Evolutionary conservation across 345 rosid genomes (phyloP), one percentile per base, ranked within the genome.

Genomic region (Jatropha curcas): DNA sequence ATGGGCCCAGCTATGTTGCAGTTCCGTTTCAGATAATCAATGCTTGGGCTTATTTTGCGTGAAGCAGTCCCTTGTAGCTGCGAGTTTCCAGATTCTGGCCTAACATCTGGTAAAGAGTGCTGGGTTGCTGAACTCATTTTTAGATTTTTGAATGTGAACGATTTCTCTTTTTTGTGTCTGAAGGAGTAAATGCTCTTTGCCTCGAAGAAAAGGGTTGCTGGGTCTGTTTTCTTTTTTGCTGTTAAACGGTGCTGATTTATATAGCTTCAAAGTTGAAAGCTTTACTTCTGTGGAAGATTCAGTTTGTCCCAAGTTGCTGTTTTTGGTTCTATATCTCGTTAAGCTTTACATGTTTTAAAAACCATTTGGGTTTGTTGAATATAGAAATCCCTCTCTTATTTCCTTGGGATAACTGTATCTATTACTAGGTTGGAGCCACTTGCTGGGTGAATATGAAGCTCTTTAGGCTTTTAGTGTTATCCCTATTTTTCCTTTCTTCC

Each of bases 371-470:
- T 69, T 71, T 51, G 65, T 58, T 72, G 71, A 62, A 68, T 70
- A 71, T 45, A 53, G 66, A 58, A 35, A 35, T 51, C n/a, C 33
- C 55, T 68, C 46, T 48, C 28, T 43, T 63, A 43, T 61, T 77
- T 10, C 43, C 53, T 71, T 73, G n/a, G 28, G 48, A 65, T 79
- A 71, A 45, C 67, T 37, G 52, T 65, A 8, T 35, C 46, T 59
- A 48, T 75, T 70, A 53, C 66, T 72, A 66, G 64, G 60, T 69
- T 66, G 76, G 37, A 59, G 25, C 20, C 25, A 3, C 20, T 61
- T 71, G 31, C 13, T 77, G 67, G 70, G n/a, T 10, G 65, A 80
- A 59, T 70, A 89, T 88, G 96, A 86, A 79, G 84, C 82, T 87
- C 31, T 82, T 74, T 48, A 80, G 81, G 85, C 48, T 86, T 72